Evolutionary conservation across 2,329 filamentous ascomycete species (phyloP).

Genomic region (Stylonectria norvegica): DNA sequence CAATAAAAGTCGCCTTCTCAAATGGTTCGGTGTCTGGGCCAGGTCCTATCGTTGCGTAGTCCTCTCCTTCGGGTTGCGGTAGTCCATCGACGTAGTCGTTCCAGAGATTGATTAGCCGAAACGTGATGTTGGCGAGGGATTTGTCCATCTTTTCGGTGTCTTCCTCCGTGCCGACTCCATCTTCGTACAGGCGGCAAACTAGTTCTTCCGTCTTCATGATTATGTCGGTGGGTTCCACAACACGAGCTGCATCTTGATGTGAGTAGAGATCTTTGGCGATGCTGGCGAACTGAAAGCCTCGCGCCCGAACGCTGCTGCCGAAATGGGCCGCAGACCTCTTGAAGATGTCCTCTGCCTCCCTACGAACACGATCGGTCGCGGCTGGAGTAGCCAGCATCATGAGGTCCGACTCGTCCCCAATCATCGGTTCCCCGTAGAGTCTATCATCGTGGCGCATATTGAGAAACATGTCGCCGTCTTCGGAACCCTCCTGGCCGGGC

Average conservation of each 20-base stretch:
- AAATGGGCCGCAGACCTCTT: conserved; percentile 50
- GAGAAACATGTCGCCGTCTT: conserved; percentile 48
- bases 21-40: conserved; percentile 60
- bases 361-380: conserved; percentile 49
- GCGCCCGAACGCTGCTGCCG: conserved; percentile 41
- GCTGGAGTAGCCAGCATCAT: conserved; percentile 55
- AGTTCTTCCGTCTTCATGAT: conserved; percentile 74
- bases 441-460: conserved; percentile 45
- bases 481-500: conserved; percentile 37
- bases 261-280: conserved; percentile 69
- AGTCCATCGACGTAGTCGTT: conserved; percentile 49
- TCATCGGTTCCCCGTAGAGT: conserved; percentile 36
- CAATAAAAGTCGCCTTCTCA: conserved; percentile 75
- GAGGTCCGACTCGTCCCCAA: conserved; percentile 48
- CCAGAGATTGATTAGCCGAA: conserved; percentile 55
- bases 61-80: conserved; percentile 49
- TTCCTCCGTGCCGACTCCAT: conserved; percentile 55
- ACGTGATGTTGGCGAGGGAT: conserved; percentile 52
- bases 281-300: conserved; percentile 61
- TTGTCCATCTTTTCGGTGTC: conserved; percentile 55
- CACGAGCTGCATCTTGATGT: conserved; percentile 51
- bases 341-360: conserved; percentile 55
- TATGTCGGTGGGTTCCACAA: conserved; percentile 68
- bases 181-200: conserved; percentile 61
- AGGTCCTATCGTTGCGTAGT: conserved; percentile 62